phyloP scores from a whole-genome alignment of 2,329 filamentous ascomycete species.

The Cladophialophora carrionii region DNA sequence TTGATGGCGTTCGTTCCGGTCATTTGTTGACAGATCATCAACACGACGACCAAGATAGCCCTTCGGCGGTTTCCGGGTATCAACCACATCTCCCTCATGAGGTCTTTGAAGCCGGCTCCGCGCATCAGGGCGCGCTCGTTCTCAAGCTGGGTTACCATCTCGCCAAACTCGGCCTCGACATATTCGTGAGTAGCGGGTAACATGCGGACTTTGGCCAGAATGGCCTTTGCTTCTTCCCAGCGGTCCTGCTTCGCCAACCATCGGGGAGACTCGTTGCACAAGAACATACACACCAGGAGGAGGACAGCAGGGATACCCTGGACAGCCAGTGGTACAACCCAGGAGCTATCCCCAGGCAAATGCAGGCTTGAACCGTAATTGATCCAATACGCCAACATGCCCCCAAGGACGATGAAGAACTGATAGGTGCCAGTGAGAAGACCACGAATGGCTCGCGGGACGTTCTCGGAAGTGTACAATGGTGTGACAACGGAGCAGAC shows the following conservation, averaged over 20 bases:
- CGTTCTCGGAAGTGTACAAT: conserved; percentile 44
- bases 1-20: conserved; percentile 62
- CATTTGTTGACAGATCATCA: conserved; percentile 60
- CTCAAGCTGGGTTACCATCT: conserved; percentile 64
- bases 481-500: conserved; percentile 42
- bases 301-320: conserved; percentile 57
- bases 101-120: conserved; percentile 57
- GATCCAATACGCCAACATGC: conserved; percentile 45
- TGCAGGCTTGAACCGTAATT: conserved; percentile 43
- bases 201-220: conserved; percentile 61
- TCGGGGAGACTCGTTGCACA: conserved; percentile 42
- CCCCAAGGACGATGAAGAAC: conserved; percentile 43
- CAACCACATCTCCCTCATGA: conserved; percentile 66
- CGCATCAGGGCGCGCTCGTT: conserved; percentile 62
- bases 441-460: conserved; percentile 43
- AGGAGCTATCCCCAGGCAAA: conserved; percentile 55
- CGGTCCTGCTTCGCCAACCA: conserved; percentile 63
- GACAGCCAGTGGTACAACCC: conserved; percentile 65
- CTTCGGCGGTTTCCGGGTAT: conserved; percentile 59
- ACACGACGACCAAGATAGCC: conserved; percentile 56
- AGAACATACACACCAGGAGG: conserved; percentile 40
- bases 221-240: conserved; percentile 64
- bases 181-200: conserved; percentile 58
- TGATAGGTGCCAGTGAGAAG: conserved; percentile 44
- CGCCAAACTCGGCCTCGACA: conserved; percentile 61